Conservation (phyloP, 257 asterid species). For the Nicotiana sylvestris region DNA sequence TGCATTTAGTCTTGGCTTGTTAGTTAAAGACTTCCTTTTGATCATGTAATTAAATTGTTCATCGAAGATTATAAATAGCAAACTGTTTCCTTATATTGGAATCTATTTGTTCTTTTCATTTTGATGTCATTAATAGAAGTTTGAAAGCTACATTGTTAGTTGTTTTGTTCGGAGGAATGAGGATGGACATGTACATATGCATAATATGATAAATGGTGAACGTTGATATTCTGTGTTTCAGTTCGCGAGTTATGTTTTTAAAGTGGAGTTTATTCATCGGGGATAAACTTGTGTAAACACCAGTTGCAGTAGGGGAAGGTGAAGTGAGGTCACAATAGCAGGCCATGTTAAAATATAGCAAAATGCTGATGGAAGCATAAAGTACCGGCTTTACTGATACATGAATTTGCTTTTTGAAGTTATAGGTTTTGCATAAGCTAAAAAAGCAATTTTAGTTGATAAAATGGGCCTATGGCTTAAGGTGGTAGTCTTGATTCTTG, state of each 20-base stretch:
- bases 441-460: not conserved
- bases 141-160: not conserved
- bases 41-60: slow-evolving; percentile 6
- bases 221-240: not conserved
- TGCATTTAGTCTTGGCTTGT: slow-evolving; percentile 3
- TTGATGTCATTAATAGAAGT: not conserved
- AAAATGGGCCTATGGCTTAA: not conserved
- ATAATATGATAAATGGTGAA: not conserved
- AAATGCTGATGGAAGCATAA: not conserved
- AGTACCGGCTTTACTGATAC: not conserved
- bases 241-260: not conserved
- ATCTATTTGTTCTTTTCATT: not conserved
- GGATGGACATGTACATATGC: not conserved
- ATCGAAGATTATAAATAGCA: not conserved
- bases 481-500: not conserved
- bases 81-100: not conserved
- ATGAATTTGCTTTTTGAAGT: not conserved
- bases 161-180: not conserved
- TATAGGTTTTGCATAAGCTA: not conserved
- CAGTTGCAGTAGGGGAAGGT: not conserved
- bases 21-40: not conserved
- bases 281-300: not conserved
- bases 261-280: not conserved
- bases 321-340: not conserved
- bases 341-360: not conserved